Conservation (phyloP, 257 asterid genomes). For the Euphrasia confusa region DNA sequence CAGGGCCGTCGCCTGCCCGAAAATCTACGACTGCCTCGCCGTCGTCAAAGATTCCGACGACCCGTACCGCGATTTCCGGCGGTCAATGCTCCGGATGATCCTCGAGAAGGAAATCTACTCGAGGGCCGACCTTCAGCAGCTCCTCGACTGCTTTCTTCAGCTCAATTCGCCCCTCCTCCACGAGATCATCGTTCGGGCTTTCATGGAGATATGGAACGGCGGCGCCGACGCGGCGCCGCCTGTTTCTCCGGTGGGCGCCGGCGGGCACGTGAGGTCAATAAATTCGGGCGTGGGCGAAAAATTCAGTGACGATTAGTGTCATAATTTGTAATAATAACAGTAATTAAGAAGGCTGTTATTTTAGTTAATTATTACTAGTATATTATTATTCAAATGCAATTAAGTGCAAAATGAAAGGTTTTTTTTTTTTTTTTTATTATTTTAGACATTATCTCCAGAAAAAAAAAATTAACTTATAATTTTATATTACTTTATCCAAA, state of each 20-base stretch:
- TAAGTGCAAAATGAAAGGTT: too few species aligned
- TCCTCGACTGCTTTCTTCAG: conserved; percentile 49
- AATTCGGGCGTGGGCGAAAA: conserved; percentile 11
- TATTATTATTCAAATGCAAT: too few species aligned
- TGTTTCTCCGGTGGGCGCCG: not conserved
- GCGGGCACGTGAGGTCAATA: conserved; percentile 32
- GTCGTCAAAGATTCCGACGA: conserved; percentile 62
- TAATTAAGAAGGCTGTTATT: too few species aligned
- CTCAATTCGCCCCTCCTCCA: conserved; percentile 60
- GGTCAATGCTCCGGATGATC: conserved; percentile 83
- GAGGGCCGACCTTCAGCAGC: conserved; percentile 52
- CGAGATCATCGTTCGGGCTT: conserved; percentile 49
- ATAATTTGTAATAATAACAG: too few species aligned
- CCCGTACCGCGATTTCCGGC: conserved; percentile 68
- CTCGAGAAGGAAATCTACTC: conserved; percentile 49
- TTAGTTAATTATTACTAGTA: too few species aligned
- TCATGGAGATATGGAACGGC: conserved; percentile 56
- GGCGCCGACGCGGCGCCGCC: conserved; percentile 15
- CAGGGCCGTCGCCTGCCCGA: conserved; percentile 18
- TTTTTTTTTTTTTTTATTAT: too few species aligned
- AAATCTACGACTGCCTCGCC: conserved; percentile 49
- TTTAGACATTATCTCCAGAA: too few species aligned
- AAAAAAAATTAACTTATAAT: too few species aligned
- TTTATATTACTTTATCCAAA: too few species aligned
- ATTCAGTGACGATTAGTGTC: too few species aligned